Evolutionary conservation across 257 asterid species (phyloP), one percentile per base, ranked within the genome.

Genomic region (Solanum okadae): DNA sequence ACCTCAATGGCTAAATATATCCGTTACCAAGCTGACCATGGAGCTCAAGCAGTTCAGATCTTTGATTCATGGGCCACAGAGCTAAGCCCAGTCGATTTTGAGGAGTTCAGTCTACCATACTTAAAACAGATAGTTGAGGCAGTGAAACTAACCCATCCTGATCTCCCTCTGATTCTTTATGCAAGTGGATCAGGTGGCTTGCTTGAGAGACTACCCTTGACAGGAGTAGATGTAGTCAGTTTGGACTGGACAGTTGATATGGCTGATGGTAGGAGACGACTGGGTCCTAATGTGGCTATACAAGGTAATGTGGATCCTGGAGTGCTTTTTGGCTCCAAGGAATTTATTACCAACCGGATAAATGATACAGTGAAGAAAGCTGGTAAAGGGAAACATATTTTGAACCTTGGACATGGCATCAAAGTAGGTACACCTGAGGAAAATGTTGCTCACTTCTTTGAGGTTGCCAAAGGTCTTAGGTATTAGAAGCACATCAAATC

Each of bases 11-110:
- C 97, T 86, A 93, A 93, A 87, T 96, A 96, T 89, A 88, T 97
- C 25, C 93, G 92, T 46, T 97, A 97, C 94, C 99, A 97, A 93
- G 99, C 99, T 14, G 98, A 97, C 90, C 94, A 93, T 40, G 99
- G 99, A 35, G 99, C 99, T 81, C 99, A 97, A 90, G 99, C 98
- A 16, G 98, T 97, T 40, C 99, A 97, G 89, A 97, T 97, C n/a
- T 97, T 97, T 40, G 99, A 97, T 90, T 97, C 99, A 22, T 97
- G 99, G 99, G 99, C 99, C 77, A 97, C 99, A 2, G 98, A 97
- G 84, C 98, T 97, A 25, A 96, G 99, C 93, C 99, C 99, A 0
- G 95, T 94, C 1, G 99, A 97, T 87, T 97, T 97, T 68, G 99
- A 97, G 88, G 98, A 95, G 92, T 97, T 97, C 92, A 97, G 99